These are phyloP conservation scores for Ophiocordyceps polyrhachis-furcata DNA, from an alignment of 2,329 filamentous ascomycete species.

Conservation along the genomic window DNA sequence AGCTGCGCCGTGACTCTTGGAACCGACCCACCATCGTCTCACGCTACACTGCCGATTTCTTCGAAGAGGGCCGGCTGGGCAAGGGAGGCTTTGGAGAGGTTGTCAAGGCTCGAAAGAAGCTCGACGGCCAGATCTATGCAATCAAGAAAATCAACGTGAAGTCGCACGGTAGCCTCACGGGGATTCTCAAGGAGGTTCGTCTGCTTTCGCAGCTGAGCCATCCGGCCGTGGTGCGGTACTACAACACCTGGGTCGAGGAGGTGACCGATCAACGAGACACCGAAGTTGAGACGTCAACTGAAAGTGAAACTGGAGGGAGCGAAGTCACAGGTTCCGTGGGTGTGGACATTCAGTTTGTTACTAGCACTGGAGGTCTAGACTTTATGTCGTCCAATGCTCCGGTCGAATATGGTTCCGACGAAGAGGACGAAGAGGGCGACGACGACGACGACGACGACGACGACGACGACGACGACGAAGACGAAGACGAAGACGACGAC, in stretches of 20 bases:
- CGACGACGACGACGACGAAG: conserved; percentile 40
- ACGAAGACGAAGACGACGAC: no score
- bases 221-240: conserved; percentile 73
- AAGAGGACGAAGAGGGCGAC: conserved; percentile 26
- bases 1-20: conserved; percentile 43
- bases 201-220: conserved; percentile 85
- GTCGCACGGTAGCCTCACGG: conserved; percentile 59
- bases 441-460: conserved; percentile 26
- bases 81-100: conserved; percentile 95
- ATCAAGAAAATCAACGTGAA: conserved; percentile 90
- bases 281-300: conserved; percentile 37
- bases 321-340: conserved; percentile 20
- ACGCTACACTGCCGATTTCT: conserved; percentile 75
- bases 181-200: conserved; percentile 71
- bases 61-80: conserved; percentile 73
- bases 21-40: conserved; percentile 36
- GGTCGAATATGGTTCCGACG: conserved; percentile 38
- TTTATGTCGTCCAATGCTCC: conserved; percentile 80
- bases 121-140: conserved; percentile 85
- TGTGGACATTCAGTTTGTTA: conserved; percentile 38
- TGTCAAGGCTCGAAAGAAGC: conserved; percentile 83
- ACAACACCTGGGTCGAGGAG: conserved; percentile 86
- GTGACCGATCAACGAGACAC: conserved; percentile 31
- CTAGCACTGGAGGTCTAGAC: conserved; percentile 67
- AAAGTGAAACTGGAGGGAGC: conserved; percentile 21